These are phyloP conservation scores for Viola odorata DNA, from an alignment of 345 rosid species.

Conservation along the genomic window DNA sequence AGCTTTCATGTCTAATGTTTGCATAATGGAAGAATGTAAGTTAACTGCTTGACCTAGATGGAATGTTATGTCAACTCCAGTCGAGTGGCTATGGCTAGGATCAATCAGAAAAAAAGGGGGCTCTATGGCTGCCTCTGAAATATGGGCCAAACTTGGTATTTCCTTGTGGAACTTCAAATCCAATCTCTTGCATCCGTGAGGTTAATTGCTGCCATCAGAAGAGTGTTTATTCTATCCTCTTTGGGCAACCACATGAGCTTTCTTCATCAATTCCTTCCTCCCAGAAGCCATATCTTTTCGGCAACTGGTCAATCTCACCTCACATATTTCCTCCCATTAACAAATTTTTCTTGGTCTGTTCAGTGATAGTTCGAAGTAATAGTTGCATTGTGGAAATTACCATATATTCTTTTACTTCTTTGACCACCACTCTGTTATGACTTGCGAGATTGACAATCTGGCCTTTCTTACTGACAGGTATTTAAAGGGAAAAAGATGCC, in stretches of 20 bases:
- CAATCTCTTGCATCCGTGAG: too few species aligned
- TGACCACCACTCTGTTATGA: background rate
- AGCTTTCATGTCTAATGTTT: too few species aligned
- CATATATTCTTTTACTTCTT: background rate
- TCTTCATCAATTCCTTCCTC: background rate
- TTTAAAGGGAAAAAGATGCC: conserved; percentile 94
- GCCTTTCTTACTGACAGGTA: conserved; percentile 41
- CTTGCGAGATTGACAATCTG: conserved; percentile 3
- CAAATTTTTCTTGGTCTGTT: background rate
- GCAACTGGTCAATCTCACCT: background rate
- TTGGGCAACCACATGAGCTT: background rate
- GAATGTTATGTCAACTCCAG: too few species aligned
- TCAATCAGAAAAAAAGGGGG: too few species aligned
- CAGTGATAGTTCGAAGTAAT: background rate
- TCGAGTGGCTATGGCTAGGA: too few species aligned
- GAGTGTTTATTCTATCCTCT: background rate
- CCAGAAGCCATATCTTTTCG: background rate
- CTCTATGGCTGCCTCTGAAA: background rate
- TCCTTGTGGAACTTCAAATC: too few species aligned
- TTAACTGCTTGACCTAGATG: too few species aligned
- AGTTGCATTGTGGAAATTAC: background rate
- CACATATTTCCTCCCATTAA: background rate
- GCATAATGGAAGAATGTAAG: too few species aligned
- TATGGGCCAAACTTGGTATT: background rate
- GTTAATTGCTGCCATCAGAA: too few species aligned